Evolutionary conservation across 805 yeast species (phyloP).

Genomic region (Wickerhamomyces tratensis): DNA sequence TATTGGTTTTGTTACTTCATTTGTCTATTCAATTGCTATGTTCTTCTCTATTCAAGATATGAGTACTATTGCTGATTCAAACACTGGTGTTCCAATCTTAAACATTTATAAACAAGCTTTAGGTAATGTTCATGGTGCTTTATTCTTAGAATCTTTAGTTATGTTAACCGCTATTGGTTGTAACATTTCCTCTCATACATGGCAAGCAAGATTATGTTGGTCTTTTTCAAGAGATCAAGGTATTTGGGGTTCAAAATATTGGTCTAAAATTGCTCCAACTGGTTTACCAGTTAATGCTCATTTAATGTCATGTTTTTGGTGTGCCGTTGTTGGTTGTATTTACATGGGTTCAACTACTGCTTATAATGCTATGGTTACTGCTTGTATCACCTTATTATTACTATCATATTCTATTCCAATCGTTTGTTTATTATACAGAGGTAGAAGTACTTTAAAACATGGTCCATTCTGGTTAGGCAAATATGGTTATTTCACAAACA

Average conservation of each 20-base stretch:
- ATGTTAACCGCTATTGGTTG: conserved; percentile 48
- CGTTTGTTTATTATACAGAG: conserved; percentile 34
- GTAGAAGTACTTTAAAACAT: conserved; percentile 41
- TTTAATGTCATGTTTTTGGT: conserved; percentile 40
- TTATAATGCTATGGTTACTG: conserved; percentile 53
- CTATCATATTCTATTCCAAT: conserved; percentile 51
- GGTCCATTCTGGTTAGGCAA: conserved; percentile 65
- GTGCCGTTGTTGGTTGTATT: conserved; percentile 48
- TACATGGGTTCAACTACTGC: conserved; percentile 62
- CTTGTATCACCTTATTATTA: conserved; percentile 48
- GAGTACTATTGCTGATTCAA: conserved; percentile 34
- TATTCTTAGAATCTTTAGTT: conserved; percentile 37
- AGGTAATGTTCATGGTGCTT: conserved; percentile 42
- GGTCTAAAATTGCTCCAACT: conserved; percentile 36
- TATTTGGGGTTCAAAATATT: conserved; percentile 40
- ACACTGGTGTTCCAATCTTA: conserved; percentile 51
- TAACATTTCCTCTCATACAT: conserved; percentile 51
- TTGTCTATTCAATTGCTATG: conserved; percentile 41
- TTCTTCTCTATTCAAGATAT: conserved; percentile 50
- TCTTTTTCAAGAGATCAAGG: conserved; percentile 61
- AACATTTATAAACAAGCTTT: conserved; percentile 56
- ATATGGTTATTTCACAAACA: conserved; percentile 40
- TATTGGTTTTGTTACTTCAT: conserved; percentile 55
- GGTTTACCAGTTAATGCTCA: conserved; percentile 56
- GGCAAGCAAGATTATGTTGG: conserved; percentile 64